A percentile compares a stretch with the other conserved stretches of the same genome.
phyloP scores from a whole-genome alignment of 805 yeast genomes.

The Metschnikowia similis region DNA sequence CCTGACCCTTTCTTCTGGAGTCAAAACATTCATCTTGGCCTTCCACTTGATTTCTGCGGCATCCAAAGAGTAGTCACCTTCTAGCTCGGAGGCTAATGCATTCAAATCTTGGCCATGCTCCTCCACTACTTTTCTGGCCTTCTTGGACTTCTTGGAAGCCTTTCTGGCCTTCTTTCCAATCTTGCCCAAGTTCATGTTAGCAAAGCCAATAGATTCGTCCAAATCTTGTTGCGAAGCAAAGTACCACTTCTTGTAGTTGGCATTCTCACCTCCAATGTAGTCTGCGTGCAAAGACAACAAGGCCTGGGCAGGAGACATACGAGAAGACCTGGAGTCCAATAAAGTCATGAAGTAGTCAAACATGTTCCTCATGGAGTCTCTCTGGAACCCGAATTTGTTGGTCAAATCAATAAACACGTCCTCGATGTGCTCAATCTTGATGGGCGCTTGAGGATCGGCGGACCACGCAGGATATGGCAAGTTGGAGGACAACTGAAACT shows the following conservation, averaged over 20 bases:
- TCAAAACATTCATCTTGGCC: constrained; percentile 65
- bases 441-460: constrained; percentile 86
- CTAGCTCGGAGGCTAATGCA: constrained; percentile 62
- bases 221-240: constrained; percentile 85
- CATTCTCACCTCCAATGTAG: constrained; percentile 82
- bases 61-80: constrained; percentile 77
- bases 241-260: constrained; percentile 84
- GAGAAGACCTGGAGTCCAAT: constrained; percentile 76
- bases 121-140: constrained; percentile 65
- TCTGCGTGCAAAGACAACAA: constrained; percentile 78
- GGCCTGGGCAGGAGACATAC: constrained; percentile 90
- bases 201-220: constrained; percentile 80
- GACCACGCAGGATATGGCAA: constrained; percentile 99
- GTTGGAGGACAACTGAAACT: constrained; percentile 65
- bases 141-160: constrained; percentile 76
- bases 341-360: constrained; percentile 84
- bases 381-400: constrained; percentile 83
- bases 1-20: constrained; percentile 77
- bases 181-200: constrained; percentile 76
- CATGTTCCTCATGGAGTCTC: constrained; percentile 90
- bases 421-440: constrained; percentile 78
- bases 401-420: constrained; percentile 80
- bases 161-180: constrained; percentile 74
- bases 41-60: constrained; percentile 89
- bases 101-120: constrained; percentile 60